Conservation (phyloP, 2,329 filamentous ascomycete species). For the Xylariaceae sp. region DNA sequence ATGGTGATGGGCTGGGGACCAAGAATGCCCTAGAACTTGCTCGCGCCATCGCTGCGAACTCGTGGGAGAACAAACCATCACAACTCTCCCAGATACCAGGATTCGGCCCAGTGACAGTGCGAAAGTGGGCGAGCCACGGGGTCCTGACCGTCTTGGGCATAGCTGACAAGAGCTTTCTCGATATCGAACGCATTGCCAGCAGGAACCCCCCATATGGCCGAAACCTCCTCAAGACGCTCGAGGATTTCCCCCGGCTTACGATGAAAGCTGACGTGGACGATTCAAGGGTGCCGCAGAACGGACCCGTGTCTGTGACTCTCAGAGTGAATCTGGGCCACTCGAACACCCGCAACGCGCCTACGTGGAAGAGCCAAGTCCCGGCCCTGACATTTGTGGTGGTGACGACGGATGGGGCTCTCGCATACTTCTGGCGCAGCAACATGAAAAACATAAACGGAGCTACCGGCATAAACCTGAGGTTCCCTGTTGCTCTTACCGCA, state of each 20-base stretch:
- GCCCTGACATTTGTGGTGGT: constrained; percentile 69
- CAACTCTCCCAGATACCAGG: constrained; percentile 78
- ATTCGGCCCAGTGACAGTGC: constrained; percentile 67
- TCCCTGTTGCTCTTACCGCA: constrained; percentile 47
- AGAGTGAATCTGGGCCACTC: constrained; percentile 62
- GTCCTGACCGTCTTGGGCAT: constrained; percentile 67
- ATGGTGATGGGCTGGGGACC: constrained; percentile 58
- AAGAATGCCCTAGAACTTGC: constrained; percentile 68
- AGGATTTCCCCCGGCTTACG: constrained; percentile 58
- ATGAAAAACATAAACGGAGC: constrained; percentile 57
- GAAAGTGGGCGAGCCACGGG: constrained; percentile 64
- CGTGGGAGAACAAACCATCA: constrained; percentile 74
- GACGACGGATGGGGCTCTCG: constrained; percentile 57
- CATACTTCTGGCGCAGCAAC: constrained; percentile 61
- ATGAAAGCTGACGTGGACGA: constrained; percentile 32
- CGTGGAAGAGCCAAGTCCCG: constrained; percentile 58
- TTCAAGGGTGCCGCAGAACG: constrained; percentile 24
- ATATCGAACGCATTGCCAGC: constrained; percentile 69
- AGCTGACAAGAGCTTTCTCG: constrained; percentile 55
- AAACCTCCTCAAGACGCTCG: constrained; percentile 56
- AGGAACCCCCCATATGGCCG: constrained; percentile 79
- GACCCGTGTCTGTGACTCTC: constrained; percentile 51
- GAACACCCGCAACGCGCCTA: constrained; percentile 54
- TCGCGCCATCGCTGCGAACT: constrained; percentile 64
- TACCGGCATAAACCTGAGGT: constrained; percentile 48